Percentiles rank a stretch among this genome's conserved stretches.
Evolutionary conservation across 768 basidiomycete species (phyloP).

Genomic region (Agaricus subrufescens): DNA sequence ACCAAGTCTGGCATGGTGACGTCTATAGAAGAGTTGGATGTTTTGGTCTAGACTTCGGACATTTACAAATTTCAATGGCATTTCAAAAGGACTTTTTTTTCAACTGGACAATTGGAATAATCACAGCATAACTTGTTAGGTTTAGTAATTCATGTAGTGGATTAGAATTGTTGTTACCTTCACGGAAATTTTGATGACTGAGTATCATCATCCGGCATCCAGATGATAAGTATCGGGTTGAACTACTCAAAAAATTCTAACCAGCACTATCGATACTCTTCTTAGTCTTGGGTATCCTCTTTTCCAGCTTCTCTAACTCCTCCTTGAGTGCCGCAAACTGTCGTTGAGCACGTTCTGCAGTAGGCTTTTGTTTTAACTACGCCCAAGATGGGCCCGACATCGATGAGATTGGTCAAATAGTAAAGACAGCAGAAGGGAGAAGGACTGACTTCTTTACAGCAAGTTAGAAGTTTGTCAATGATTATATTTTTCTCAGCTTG

Average conservation of each 20-base stretch:
- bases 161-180: not conserved
- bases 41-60: conserved; percentile 39
- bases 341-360: conserved; percentile 78
- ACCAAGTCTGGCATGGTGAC: conserved; percentile 69
- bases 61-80: not conserved
- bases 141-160: not conserved
- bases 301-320: conserved; percentile 82
- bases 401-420: conserved; percentile 12
- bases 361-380: conserved; percentile 55
- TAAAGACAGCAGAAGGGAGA: not conserved
- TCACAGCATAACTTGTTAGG: not conserved
- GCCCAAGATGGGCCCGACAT: conserved; percentile 17
- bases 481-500: conserved; percentile 75
- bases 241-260: not conserved
- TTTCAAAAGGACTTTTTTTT: not conserved
- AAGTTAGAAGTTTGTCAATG: conserved; percentile 79
- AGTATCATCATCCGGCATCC: not conserved
- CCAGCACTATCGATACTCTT: conserved; percentile 28
- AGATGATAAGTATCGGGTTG: not conserved
- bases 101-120: conserved; percentile 3
- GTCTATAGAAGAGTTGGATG: conserved; percentile 66
- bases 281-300: conserved; percentile 47
- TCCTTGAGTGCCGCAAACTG: conserved; percentile 77
- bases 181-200: not conserved
- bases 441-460: conserved; percentile 77